Conservation (phyloP, 805 yeast genomes). For the Lipomyces sp. region DNA sequence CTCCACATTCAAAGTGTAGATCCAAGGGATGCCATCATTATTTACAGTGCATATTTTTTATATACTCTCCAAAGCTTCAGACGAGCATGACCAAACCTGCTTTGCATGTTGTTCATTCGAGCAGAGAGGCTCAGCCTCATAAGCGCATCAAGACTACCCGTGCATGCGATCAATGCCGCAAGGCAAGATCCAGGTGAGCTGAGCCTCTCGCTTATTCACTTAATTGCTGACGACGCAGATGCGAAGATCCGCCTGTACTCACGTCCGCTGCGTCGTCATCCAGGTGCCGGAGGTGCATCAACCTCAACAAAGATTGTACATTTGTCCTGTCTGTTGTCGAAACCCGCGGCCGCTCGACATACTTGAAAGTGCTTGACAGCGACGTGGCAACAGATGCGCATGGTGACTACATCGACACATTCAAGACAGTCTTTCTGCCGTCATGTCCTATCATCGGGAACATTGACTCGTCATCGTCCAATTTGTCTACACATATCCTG, state of each 20-base stretch:
- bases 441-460: conserved; percentile 27
- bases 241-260: conserved; percentile 27
- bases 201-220: neutral
- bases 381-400: neutral
- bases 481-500: conserved; percentile 18
- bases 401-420: conserved; percentile 17
- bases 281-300: conserved; percentile 25
- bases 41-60: neutral
- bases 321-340: conserved; percentile 26
- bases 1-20: neutral
- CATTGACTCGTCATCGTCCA: conserved; percentile 19
- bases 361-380: conserved; percentile 17
- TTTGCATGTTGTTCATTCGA: neutral
- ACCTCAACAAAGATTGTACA: conserved; percentile 27
- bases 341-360: conserved; percentile 26
- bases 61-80: neutral
- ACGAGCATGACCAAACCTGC: neutral
- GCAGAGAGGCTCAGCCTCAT: conserved; percentile 1
- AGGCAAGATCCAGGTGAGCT: conserved; percentile 26
- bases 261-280: conserved; percentile 14
- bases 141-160: conserved; percentile 21
- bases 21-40: too few relatives aligned
- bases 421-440: conserved; percentile 17
- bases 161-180: conserved; percentile 30
- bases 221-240: conserved; percentile 12